Evolutionary conservation across 2,329 filamentous ascomycete species (phyloP).

Genomic region (Aspergillus hortae): DNA sequence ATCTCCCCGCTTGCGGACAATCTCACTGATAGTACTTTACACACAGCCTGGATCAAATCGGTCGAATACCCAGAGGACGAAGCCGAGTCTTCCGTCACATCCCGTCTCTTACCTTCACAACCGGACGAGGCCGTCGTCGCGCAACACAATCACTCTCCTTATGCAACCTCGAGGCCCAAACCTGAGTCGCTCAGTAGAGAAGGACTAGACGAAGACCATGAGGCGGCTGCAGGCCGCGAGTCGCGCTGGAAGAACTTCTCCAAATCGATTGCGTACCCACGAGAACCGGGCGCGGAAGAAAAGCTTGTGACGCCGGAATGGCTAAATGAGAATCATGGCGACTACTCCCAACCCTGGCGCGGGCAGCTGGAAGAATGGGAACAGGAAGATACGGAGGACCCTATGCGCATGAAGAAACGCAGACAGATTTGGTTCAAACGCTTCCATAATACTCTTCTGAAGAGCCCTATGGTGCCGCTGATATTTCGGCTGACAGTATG

Average conservation of each 20-base stretch:
- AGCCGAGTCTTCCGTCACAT: slow-evolving; percentile 30
- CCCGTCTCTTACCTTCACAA: slow-evolving; percentile 34
- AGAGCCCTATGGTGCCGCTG: slow-evolving; percentile 80
- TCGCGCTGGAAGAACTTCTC: slow-evolving; percentile 48
- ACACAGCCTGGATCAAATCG: slow-evolving; percentile 43
- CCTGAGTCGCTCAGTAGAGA: slow-evolving; percentile 7
- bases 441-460: slow-evolving; percentile 66
- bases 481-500: slow-evolving; percentile 79
- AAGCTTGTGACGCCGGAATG: slow-evolving; percentile 45
- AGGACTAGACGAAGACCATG: slow-evolving; percentile 6
- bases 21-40: slow-evolving; percentile 3
- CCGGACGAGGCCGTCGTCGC: slow-evolving; percentile 41
- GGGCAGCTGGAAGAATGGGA: slow-evolving; percentile 36
- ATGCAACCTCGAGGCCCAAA: slow-evolving; percentile 25
- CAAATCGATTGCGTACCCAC: slow-evolving; percentile 41
- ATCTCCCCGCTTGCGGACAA: not conserved
- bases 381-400: slow-evolving; percentile 50
- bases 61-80: slow-evolving; percentile 37
- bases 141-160: slow-evolving; percentile 44
- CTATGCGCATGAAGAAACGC: slow-evolving; percentile 48
- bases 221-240: slow-evolving; percentile 24
- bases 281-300: slow-evolving; percentile 30
- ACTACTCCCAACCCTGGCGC: slow-evolving; percentile 52
- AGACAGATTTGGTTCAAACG: slow-evolving; percentile 56
- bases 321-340: slow-evolving; percentile 42